A percentile compares a stretch with the other conserved stretches of the same genome.
phyloP scores from a whole-genome alignment of 345 rosid genomes.

The Eucalyptus tenuipes region DNA sequence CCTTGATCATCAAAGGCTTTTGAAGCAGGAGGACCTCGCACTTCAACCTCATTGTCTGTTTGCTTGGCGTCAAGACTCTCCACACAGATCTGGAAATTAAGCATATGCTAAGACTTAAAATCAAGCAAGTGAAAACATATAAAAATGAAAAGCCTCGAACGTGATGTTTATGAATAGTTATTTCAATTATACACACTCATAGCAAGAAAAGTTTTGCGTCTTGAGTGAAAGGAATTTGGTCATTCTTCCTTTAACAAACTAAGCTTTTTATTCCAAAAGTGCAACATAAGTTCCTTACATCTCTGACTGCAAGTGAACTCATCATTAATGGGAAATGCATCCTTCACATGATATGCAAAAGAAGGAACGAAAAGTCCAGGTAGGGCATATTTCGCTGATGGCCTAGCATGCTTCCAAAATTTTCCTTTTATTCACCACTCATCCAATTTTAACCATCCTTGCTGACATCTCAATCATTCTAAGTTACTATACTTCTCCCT shows the following conservation, averaged over 20 bases:
- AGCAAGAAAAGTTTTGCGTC: background rate
- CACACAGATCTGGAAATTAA: slow-evolving; percentile 44
- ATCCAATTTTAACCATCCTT: background rate
- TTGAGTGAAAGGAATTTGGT: background rate
- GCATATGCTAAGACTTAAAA: background rate
- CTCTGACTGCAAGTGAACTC: background rate
- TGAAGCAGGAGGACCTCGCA: slow-evolving; percentile 89
- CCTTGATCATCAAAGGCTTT: slow-evolving; percentile 89
- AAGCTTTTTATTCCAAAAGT: background rate
- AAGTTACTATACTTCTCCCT: background rate
- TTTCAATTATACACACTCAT: background rate
- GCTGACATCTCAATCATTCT: background rate
- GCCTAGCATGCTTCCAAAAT: background rate
- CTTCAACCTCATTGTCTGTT: slow-evolving; percentile 62
- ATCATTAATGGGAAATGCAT: background rate
- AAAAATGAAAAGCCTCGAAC: background rate
- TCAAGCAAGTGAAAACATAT: background rate
- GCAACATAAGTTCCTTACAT: background rate
- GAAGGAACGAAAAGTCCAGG: background rate
- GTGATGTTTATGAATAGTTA: background rate
- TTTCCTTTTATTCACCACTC: background rate
- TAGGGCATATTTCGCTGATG: background rate
- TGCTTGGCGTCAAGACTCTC: slow-evolving; percentile 64
- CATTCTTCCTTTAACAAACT: background rate
- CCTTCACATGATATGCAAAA: background rate